A percentile compares a stretch with the other conserved stretches of the same genome.
These are phyloP conservation scores for Rhizophora mangle DNA, from an alignment of 345 rosid genomes.

Conservation along the genomic window DNA sequence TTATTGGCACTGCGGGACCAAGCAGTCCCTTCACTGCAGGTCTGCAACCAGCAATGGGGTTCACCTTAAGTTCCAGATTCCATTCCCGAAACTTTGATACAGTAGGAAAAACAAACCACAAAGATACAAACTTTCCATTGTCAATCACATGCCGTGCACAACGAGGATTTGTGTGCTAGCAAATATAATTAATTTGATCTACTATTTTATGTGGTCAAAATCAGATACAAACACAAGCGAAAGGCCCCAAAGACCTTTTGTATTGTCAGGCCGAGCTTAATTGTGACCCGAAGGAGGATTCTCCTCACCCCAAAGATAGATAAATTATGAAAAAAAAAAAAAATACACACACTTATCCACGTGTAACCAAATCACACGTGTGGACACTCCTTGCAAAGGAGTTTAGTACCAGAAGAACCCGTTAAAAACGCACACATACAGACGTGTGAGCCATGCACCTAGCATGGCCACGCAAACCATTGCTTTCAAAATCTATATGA, in stretches of 20 bases:
- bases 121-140: slow-evolving; percentile 45
- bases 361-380: slow-evolving; percentile 35
- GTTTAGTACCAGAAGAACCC: slow-evolving; percentile 29
- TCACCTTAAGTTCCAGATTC: slow-evolving; percentile 26
- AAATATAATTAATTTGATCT: slow-evolving; percentile 6
- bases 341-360: slow-evolving; percentile 20
- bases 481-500: slow-evolving; percentile 11
- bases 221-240: slow-evolving; percentile 35
- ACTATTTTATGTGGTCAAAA: slow-evolving; percentile 25
- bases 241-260: slow-evolving; percentile 59
- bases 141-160: slow-evolving; percentile 44
- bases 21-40: slow-evolving; percentile 17
- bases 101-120: slow-evolving; percentile 38
- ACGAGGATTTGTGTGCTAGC: neutral
- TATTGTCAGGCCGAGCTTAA: slow-evolving; percentile 27
- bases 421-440: slow-evolving; percentile 47
- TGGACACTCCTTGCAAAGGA: neutral
- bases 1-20: slow-evolving; percentile 42
- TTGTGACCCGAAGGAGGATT: slow-evolving; percentile 33
- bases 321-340: neutral
- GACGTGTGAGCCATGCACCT: slow-evolving; percentile 37
- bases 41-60: neutral
- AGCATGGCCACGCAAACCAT: slow-evolving; percentile 31
- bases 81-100: slow-evolving; percentile 1
- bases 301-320: slow-evolving; percentile 3